Conservation (phyloP, 495 filamentous ascomycete species). For the Penicillium desertorum region DNA sequence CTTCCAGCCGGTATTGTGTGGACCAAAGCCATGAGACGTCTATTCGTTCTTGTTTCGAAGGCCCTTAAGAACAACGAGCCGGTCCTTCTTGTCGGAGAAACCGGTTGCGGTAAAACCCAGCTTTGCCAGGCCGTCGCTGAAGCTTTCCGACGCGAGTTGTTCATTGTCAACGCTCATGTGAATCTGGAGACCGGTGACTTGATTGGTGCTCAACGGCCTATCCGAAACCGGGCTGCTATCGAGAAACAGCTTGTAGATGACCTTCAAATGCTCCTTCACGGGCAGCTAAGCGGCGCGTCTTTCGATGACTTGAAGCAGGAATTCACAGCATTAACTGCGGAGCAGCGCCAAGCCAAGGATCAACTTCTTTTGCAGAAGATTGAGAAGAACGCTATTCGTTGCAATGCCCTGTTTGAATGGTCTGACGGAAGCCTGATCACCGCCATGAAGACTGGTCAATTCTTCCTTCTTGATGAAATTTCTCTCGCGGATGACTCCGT, state of each 20-base stretch:
- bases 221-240: constrained; percentile 75
- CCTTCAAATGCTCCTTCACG: constrained; percentile 49
- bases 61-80: constrained; percentile 91
- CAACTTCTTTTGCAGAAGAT: constrained; percentile 55
- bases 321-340: constrained; percentile 44
- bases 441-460: constrained; percentile 85
- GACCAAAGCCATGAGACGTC: constrained; percentile 90
- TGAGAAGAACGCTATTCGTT: constrained; percentile 56
- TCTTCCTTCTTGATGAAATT: constrained; percentile 96
- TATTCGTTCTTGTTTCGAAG: constrained; percentile 80
- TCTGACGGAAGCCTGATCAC: constrained; percentile 91
- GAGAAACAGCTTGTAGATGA: constrained; percentile 64
- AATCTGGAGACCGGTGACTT: constrained; percentile 97
- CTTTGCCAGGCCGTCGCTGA: constrained; percentile 91
- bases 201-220: constrained; percentile 90
- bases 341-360: constrained; percentile 43
- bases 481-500: constrained; percentile 98
- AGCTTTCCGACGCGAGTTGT: constrained; percentile 67
- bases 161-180: constrained; percentile 95
- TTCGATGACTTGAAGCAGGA: constrained; percentile 48
- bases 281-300: constrained; percentile 28
- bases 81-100: constrained; percentile 91
- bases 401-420: constrained; percentile 93
- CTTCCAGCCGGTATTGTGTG: constrained; percentile 69
- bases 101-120: constrained; percentile 95